phyloP scores from a whole-genome alignment of 2,329 filamentous ascomycete genomes.

The Orbilia quercus region DNA sequence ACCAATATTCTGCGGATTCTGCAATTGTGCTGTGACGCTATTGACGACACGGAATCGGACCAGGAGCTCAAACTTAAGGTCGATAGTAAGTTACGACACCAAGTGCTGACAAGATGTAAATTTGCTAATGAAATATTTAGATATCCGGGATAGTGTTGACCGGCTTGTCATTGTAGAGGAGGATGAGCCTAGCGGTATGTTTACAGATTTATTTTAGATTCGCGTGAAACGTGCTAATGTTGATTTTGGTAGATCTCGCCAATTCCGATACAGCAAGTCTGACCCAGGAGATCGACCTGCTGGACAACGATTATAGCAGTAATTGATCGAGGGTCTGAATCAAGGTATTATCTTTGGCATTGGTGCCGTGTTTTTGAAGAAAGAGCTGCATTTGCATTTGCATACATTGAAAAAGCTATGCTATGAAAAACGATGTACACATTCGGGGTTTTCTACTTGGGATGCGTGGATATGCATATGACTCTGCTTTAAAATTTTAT shows the following conservation, averaged over 20 bases:
- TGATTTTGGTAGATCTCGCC: constrained; percentile 43
- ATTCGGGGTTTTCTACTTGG: too few species aligned
- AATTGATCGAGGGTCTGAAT: constrained; percentile 23
- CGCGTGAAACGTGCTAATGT: too few species aligned
- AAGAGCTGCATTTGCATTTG: too few species aligned
- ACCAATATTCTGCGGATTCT: constrained; percentile 47
- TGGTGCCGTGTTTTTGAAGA: not conserved
- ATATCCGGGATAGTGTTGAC: constrained; percentile 54
- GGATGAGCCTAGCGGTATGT: constrained; percentile 54
- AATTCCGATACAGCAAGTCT: constrained; percentile 55
- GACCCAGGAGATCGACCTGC: constrained; percentile 53
- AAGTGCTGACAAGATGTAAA: not conserved
- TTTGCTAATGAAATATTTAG: constrained; percentile 16
- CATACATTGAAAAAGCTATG: too few species aligned
- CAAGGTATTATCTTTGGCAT: not conserved
- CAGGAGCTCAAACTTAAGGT: constrained; percentile 51
- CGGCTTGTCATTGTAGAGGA: constrained; percentile 52
- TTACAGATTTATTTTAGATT: too few species aligned
- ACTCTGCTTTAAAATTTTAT: too few species aligned
- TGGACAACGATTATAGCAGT: constrained; percentile 56
- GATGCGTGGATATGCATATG: too few species aligned
- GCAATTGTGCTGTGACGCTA: constrained; percentile 33
- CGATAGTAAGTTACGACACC: constrained; percentile 35
- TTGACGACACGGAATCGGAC: constrained; percentile 38
- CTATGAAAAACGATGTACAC: too few species aligned